phyloP scores from a whole-genome alignment of 176 grass and related monocot species.

The bread wheat (Triticum aestivum) region IWGSC_CS_RefSeq_v2.1 NC_057804.1:42635667-42636166 shows the following conservation, averaged over 20 bases:
- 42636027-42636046: slow-evolving; percentile 26
- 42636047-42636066: slow-evolving; percentile 15
- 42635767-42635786: slow-evolving; percentile 58
- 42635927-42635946: slow-evolving; percentile 98
- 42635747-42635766: slow-evolving; percentile 95
- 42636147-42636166: neutral
- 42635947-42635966: slow-evolving; percentile 96
- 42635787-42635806: slow-evolving; percentile 92
- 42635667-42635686: neutral
- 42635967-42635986: slow-evolving; percentile 51
- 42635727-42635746: neutral
- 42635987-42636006: slow-evolving; percentile 1
- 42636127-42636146: slow-evolving; percentile 47
- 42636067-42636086: slow-evolving; percentile 19
- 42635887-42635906: slow-evolving; percentile 72
- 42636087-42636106: slow-evolving; percentile 74
- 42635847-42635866: neutral
- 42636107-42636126: slow-evolving; percentile 93
- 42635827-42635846: neutral
- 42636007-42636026: slow-evolving; percentile 28
- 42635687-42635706: neutral
- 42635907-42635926: slow-evolving; percentile 93
- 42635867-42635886: neutral
- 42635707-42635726: slow-evolving; percentile 10
- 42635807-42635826: slow-evolving; percentile 91